A percentile compares a stretch with the other conserved stretches of the same genome.
Conservation (phyloP, 352 stramenopile species). For the Phytopythium litorale region DNA sequence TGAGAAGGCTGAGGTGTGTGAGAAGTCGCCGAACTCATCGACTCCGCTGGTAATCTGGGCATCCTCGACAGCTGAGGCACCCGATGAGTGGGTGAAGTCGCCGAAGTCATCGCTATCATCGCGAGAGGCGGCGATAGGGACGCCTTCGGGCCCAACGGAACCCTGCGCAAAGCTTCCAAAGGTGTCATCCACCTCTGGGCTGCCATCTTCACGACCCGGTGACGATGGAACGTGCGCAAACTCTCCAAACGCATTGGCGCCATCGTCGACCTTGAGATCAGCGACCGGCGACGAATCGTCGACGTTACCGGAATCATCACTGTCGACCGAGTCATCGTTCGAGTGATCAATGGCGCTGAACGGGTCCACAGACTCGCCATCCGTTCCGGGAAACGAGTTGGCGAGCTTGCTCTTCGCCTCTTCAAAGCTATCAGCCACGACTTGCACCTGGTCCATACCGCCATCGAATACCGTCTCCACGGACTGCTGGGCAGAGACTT, state of each 20-base stretch:
- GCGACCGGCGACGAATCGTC: not conserved
- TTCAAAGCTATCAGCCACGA: not conserved
- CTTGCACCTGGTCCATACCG: not conserved
- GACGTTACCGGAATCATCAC: slow-evolving; percentile 26
- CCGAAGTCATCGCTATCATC: not conserved
- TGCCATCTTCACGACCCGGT: slow-evolving; percentile 11
- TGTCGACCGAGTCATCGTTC: not conserved
- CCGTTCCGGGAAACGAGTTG: too few relatives aligned
- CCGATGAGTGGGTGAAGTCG: not conserved
- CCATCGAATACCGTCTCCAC: not conserved
- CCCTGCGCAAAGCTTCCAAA: slow-evolving; percentile 36
- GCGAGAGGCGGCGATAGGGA: not conserved
- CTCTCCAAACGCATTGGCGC: slow-evolving; percentile 28
- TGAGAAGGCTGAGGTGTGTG: not conserved
- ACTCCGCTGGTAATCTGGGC: not conserved
- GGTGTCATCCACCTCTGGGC: slow-evolving; percentile 1
- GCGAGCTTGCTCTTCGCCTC: not conserved
- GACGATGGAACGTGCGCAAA: slow-evolving; percentile 24
- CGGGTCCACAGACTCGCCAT: not conserved
- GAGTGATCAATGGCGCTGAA: not conserved
- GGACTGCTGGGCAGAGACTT: not conserved
- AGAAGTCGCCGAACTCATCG: slow-evolving; percentile 16
- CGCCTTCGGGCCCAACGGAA: not conserved
- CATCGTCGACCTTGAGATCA: slow-evolving; percentile 1
- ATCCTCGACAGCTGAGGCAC: not conserved